phyloP scores from a whole-genome alignment of 2,329 filamentous ascomycete genomes.

The Cercospora canescens region DNA sequence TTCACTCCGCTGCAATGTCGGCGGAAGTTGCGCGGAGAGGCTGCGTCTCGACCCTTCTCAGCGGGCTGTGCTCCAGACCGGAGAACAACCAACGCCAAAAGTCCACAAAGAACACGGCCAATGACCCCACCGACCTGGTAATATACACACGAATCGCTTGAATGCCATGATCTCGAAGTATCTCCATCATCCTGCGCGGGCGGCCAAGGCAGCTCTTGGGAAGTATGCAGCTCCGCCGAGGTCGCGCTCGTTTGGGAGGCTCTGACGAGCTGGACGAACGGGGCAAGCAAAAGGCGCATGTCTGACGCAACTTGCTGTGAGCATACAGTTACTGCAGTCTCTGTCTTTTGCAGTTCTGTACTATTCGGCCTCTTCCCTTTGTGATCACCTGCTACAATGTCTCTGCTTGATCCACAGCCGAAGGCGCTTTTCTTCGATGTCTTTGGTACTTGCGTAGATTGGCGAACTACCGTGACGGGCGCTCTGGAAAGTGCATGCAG shows the following conservation, averaged over 20 bases:
- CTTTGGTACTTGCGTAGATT: slow-evolving; percentile 80
- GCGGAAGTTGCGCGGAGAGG: background rate
- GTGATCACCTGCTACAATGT: background rate
- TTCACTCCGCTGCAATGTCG: background rate
- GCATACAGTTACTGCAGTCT: background rate
- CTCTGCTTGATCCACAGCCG: slow-evolving; percentile 41
- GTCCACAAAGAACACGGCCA: background rate
- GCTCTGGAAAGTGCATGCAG: slow-evolving; percentile 57
- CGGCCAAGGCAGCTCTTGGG: background rate
- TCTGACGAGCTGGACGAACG: background rate
- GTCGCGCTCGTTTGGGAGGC: slow-evolving; percentile 5
- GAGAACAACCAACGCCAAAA: background rate
- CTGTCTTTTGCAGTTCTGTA: background rate
- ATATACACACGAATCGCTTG: background rate
- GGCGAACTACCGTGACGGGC: slow-evolving; percentile 66
- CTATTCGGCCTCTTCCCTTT: slow-evolving; percentile 1
- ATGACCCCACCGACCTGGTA: background rate
- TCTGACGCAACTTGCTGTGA: background rate
- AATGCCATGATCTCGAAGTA: too few relatives aligned
- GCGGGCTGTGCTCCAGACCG: background rate
- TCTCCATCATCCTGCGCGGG: background rate
- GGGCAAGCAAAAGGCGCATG: slow-evolving; percentile 1
- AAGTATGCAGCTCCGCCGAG: slow-evolving; percentile 2
- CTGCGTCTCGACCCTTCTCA: background rate
- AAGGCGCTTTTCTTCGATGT: slow-evolving; percentile 69